phyloP scores from a whole-genome alignment of 164 flowering plant genomes.

The Amborella trichopoda region DNA sequence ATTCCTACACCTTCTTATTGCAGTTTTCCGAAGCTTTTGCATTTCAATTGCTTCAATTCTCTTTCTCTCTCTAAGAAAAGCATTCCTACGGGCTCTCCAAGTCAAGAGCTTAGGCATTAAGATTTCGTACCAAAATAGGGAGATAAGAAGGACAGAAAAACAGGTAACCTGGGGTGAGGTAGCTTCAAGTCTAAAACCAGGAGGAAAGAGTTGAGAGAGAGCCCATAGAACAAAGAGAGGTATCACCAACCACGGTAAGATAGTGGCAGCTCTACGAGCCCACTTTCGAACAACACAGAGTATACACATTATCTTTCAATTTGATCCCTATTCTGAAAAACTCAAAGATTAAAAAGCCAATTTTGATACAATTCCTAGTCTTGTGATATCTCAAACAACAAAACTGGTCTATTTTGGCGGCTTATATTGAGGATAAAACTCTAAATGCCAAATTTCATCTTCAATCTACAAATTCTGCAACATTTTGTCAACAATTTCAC shows the following conservation, averaged over 20 bases:
- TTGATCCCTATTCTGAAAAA: too few relatives aligned
- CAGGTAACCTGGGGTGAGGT: conserved; percentile 94
- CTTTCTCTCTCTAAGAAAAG: conserved; percentile 59
- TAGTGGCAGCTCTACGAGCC: conserved; percentile 87
- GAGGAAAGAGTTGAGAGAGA: conserved; percentile 82
- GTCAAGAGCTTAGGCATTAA: conserved; percentile 92
- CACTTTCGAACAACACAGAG: conserved; percentile 93
- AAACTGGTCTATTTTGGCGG: too few relatives aligned
- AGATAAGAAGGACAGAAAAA: conserved; percentile 72
- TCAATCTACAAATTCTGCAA: too few relatives aligned
- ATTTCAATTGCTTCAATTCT: conserved; percentile 71
- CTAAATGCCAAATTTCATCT: too few relatives aligned
- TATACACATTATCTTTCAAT: conserved; percentile 87
- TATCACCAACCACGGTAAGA: conserved; percentile 96
- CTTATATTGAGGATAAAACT: too few relatives aligned
- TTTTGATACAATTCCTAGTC: too few relatives aligned
- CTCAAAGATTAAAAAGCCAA: too few relatives aligned
- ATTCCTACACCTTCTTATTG: conserved; percentile 74
- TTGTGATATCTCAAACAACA: too few relatives aligned
- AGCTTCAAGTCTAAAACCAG: conserved; percentile 75
- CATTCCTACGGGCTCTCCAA: conserved; percentile 75
- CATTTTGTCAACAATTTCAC: too few relatives aligned
- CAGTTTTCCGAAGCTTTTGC: conserved; percentile 86
- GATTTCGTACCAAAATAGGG: conserved; percentile 92
- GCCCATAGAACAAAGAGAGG: conserved; percentile 93